A percentile compares a stretch with the other conserved stretches of the same genome.
Evolutionary conservation across 345 rosid species (phyloP).

Genomic region (Brassica rapa): DNA sequence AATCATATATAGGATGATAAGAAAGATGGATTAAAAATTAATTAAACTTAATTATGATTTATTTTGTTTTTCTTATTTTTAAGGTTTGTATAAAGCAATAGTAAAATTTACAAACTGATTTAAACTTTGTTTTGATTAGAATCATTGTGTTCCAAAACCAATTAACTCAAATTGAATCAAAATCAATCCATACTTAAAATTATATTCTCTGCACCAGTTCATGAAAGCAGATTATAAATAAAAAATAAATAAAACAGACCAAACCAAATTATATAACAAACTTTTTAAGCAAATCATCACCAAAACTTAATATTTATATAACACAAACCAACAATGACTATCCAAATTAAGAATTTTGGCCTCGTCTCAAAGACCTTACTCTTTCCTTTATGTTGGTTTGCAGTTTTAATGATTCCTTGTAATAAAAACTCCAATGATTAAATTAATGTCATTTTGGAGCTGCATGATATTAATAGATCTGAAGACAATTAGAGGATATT

Average conservation of each 20-base stretch:
- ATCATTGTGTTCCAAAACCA: neutral
- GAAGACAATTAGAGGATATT: neutral
- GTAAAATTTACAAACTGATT: neutral
- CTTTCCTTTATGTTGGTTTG: neutral
- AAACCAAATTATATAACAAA: too few relatives aligned
- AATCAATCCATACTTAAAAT: too few relatives aligned
- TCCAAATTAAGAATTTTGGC: too few relatives aligned
- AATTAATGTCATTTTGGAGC: neutral
- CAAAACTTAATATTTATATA: too few relatives aligned
- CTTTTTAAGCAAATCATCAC: too few relatives aligned
- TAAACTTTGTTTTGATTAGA: neutral
- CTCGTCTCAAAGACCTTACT: neutral
- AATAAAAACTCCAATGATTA: neutral
- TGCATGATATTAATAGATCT: neutral
- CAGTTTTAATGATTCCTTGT: neutral
- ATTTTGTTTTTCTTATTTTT: too few relatives aligned
- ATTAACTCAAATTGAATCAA: too few relatives aligned
- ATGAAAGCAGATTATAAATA: too few relatives aligned
- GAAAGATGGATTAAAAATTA: neutral
- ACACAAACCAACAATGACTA: too few relatives aligned
- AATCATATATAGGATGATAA: neutral
- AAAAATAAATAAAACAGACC: too few relatives aligned
- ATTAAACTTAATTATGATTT: neutral
- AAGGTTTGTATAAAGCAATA: neutral
- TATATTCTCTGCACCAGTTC: too few relatives aligned